Base-by-base conservation (phyloP, 345 rosid species). In the Populus deltoides region DNA sequence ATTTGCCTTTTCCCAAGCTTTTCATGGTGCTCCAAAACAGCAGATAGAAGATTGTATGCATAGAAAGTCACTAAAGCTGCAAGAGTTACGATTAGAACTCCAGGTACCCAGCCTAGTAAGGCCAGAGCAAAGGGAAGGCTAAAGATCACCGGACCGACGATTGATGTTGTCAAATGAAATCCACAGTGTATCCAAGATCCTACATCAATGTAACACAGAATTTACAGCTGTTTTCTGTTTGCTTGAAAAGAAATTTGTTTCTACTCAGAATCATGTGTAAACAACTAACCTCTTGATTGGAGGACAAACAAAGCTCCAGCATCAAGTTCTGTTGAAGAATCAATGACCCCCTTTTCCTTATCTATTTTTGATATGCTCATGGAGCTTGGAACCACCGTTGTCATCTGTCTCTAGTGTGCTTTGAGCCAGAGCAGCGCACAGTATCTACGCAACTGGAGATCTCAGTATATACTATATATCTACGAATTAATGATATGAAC, bases 161-260 rank as follows among this genome's bases (percentile, higher is more conserved):
- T 83, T 3, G 88, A 83, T 73, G 88, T 83, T 66, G 86, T 85
- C 79, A 85, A 80, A 76, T 85, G 88, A 47, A 73, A 85, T 72
- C 88, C 85, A 62, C 86, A 73, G 65, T 86, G 86, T 75, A 76
- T 0, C 88, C 88, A 86, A 74, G 88, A 81, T n/a, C 88, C 85
- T 83, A 24, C 6, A 55, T 39, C 4, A 71, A 47, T 47, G 6
- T 12, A 15, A 47, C 53, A 47, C 53, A 47, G 53, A 15, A 47
- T 47, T 47, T 47, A 47, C 17, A 47, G 0, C 18, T 12, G 53
- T 47, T 15, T 15, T 47, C 18, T 47, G 53, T 13, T 15, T 47
- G 3, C 53, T 47, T 47, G 53, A 15, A 47, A 15, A 13, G 18
- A 47, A 47, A 47, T 15, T 47, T 47, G 53, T 15, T 47, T 47